These are phyloP conservation scores for Blastobotrys robertii DNA, from an alignment of 805 yeast genomes.

Conservation along the genomic window DNA sequence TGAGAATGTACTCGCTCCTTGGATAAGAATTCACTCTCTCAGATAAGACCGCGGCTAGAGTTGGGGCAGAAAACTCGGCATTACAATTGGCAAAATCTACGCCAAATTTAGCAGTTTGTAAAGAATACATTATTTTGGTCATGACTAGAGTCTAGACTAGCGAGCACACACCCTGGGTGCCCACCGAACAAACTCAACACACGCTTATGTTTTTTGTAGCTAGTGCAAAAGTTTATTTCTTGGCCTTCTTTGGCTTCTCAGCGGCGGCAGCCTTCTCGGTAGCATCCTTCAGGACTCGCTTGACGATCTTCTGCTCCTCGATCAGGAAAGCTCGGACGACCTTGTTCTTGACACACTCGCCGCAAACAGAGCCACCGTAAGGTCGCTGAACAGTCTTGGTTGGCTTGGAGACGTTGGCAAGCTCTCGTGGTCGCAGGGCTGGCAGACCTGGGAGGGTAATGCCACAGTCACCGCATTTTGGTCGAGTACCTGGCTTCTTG, in stretches of 20 bases:
- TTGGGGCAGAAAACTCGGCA: no score
- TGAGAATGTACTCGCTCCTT: no score
- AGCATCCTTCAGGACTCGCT: constrained; percentile 97
- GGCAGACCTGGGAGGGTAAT: constrained; percentile 75
- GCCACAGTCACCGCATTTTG: constrained; percentile 63
- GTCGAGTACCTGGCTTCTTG: constrained; percentile 77
- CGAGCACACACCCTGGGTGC: no score
- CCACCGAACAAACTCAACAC: no score
- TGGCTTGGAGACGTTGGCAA: constrained; percentile 90
- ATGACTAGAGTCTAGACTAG: no score
- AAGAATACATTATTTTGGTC: no score
- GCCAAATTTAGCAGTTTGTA: no score
- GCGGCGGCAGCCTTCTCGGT: constrained; percentile 76
- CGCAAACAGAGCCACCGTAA: constrained; percentile 99
- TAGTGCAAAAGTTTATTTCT: constrained; percentile 16
- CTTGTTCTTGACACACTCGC: constrained; percentile 97
- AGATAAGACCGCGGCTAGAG: no score
- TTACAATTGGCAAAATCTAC: no score
- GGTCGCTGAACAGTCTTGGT: constrained; percentile 98
- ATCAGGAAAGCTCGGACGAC: constrained; percentile 98
- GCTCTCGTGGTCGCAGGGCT: constrained; percentile 96
- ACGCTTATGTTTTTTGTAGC: no score
- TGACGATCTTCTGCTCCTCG: constrained; percentile 99
- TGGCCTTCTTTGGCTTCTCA: constrained; percentile 30
- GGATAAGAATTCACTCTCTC: no score